Evolutionary conservation across 345 rosid species (phyloP).

Genomic region (Melaleuca alternifolia): DNA sequence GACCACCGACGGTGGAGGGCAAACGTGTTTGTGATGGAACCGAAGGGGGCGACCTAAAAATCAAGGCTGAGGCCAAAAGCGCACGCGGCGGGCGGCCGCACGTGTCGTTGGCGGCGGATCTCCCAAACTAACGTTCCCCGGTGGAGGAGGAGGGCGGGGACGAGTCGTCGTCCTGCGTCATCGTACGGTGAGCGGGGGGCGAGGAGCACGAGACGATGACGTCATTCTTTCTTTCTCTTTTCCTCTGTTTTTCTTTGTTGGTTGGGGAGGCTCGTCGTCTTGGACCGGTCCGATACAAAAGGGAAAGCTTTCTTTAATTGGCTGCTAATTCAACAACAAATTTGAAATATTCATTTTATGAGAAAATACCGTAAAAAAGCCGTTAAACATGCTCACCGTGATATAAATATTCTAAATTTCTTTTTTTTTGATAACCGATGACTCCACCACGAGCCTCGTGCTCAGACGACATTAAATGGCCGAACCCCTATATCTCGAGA

Average conservation of each 20-base stretch:
- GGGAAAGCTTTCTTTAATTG: background rate
- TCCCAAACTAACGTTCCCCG: too few relatives aligned
- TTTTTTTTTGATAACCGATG: too few relatives aligned
- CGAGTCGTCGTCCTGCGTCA: background rate
- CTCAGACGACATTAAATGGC: too few relatives aligned
- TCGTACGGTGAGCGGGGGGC: background rate
- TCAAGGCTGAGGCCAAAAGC: background rate
- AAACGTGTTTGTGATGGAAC: too few relatives aligned
- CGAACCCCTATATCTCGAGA: too few relatives aligned
- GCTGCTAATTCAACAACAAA: background rate
- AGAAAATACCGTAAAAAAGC: too few relatives aligned
- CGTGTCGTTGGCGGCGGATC: background rate
- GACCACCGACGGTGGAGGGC: too few relatives aligned
- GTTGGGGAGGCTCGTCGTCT: background rate
- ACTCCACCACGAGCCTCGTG: too few relatives aligned
- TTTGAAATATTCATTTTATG: too few relatives aligned
- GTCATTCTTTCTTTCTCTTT: background rate
- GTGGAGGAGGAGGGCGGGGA: too few relatives aligned
- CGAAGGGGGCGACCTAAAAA: background rate
- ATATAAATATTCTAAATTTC: too few relatives aligned
- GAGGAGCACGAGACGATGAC: background rate
- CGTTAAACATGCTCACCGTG: too few relatives aligned
- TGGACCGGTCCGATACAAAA: background rate
- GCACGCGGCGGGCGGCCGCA: background rate
- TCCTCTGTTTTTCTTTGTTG: fast-evolving